Evolutionary conservation across 345 rosid species (phyloP), one percentile per base, ranked within the genome.

Genomic region (Fremontodendron californicum): DNA sequence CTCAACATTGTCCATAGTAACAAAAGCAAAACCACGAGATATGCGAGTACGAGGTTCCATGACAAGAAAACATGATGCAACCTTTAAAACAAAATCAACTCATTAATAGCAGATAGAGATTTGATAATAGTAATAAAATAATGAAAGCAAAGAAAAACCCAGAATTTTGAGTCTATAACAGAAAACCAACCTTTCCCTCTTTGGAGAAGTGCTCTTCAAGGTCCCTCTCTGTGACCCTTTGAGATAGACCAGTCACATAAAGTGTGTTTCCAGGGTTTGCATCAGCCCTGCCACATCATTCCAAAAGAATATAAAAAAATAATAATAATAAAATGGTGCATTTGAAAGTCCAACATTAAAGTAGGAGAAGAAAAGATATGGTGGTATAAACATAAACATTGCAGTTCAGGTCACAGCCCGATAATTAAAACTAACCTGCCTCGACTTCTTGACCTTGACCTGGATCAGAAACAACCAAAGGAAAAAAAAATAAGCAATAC

Each of bases 21-120:
- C 89, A 82, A 96, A 96, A 64, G 95, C 99, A 87, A 96, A 96
- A 64, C 99, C 99, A 39, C 97, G 98, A 78, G 99, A 96, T 58
- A 91, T 90, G 39, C 93, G 90, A 4, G 97, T 93, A 4, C 97
- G 97, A 39, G 99, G 99, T 82, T 96, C 99, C 84, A 91, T 85
- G 0, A 96, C 99, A 71, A 96, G 98, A 82, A 92, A 92, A 82
- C 98, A 92, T 0, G 97, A 92, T 19, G 90, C 86, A 68, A 96
- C 99, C 99, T 93, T 60, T 11, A 60, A 75, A 75, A 77, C n/a
- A 74, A 70, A 54, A 78, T n/a, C 65, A 73, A 16, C 25, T 51
- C 25, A 43, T 60, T 9, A 51, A 58, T 51, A 33, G 21, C 23
- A n/a, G 0, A 33, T 70, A 18, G 52, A 11, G 76, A 80, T 15